Evolutionary conservation across 2,329 filamentous ascomycete genomes (phyloP), one percentile per base, ranked within the genome.

Genomic region (Elsinoe perseae): DNA sequence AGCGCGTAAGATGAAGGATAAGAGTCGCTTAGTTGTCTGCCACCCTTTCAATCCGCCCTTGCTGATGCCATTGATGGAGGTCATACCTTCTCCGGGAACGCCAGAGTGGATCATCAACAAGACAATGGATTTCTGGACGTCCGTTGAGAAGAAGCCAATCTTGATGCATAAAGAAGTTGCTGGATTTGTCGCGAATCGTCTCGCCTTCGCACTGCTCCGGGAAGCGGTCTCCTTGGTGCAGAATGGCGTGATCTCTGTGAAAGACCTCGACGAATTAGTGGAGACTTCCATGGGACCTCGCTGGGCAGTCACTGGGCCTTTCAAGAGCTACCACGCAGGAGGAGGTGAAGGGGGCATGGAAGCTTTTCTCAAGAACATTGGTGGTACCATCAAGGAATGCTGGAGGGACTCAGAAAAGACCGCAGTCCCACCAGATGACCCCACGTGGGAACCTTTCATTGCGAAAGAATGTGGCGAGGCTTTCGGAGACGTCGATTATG

Each of bases 1-100:
- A 60, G 67, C 66, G 7, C 57, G 59, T 14, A 60, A 69, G 2
- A 76, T 78, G 73, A 61, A 66, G 20, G 70, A 77, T 25, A 65
- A 67, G 50, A 59, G 64, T n/a, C 68, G 79, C 1, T 64, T 84
- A 2, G 59, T 83, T 0, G 76, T 83, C 1, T 79, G 81, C 3
- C 81, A 83, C 64, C 80, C 81, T 0, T 84, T 80, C 65, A 83
- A 83, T 56, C 81, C 78, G 20, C 81, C 80, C 1, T 79, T 83
- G 60, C 73, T 83, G 54, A 82, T 83, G 77, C 81, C 81, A 0
- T 63, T 84, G 1, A 66, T 83, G 2, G 80, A 84, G 64, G 70
- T 83, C 28, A 80, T 83, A 0, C 78, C 79, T 0, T 73, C 71
- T 1, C 73, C 72, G 3, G 57, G 60, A 27, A 82, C 77, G 0